Evolutionary conservation across 2,329 filamentous ascomycete species (phyloP).

Genomic region (Diplodia scrobiculata): DNA sequence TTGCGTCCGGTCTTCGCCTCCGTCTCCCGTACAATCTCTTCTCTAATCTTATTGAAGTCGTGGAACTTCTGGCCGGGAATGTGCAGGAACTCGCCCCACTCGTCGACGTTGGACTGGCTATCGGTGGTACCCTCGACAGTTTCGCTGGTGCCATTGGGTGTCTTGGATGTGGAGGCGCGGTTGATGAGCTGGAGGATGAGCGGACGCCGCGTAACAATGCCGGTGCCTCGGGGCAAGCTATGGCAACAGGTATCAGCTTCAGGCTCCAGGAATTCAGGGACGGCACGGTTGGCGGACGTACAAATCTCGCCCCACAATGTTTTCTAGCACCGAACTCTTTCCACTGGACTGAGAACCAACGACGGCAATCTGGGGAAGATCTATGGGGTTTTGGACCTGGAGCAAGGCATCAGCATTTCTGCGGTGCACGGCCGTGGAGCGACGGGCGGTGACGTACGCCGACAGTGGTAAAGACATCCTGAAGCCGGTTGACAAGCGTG

Average conservation of each 20-base stretch:
- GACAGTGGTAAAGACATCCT: conserved; percentile 98
- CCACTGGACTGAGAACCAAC: conserved; percentile 98
- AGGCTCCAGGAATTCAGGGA: conserved; percentile 22
- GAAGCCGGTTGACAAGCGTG: conserved; percentile 94
- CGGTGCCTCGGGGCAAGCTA: conserved; percentile 93
- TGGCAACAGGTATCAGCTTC: conserved; percentile 28
- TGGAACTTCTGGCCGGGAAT: conserved; percentile 96
- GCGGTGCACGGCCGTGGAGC: conserved; percentile 28
- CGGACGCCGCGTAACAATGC: conserved; percentile 93
- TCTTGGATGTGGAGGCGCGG: conserved; percentile 64
- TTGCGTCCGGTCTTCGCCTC: conserved; percentile 96
- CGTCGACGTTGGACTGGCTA: conserved; percentile 85
- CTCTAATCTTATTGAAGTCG: conserved; percentile 97
- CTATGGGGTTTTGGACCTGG: conserved; percentile 96
- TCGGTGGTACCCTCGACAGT: conserved; percentile 68
- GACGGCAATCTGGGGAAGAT: conserved; percentile 95
- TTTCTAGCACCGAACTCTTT: conserved; percentile 98
- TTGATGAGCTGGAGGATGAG: conserved; percentile 98
- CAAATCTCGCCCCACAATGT: conserved; percentile 99
- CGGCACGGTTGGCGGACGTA: conserved; percentile 55
- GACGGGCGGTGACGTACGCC: conserved; percentile 60
- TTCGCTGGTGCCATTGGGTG: conserved; percentile 70
- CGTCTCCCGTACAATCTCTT: conserved; percentile 95
- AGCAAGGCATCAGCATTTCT: conserved; percentile 39
- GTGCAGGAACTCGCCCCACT: conserved; percentile 99